A percentile compares a stretch with the other conserved stretches of the same genome.
phyloP scores from a whole-genome alignment of 257 asterid genomes.

The Nicotiana noctiflora region DNA sequence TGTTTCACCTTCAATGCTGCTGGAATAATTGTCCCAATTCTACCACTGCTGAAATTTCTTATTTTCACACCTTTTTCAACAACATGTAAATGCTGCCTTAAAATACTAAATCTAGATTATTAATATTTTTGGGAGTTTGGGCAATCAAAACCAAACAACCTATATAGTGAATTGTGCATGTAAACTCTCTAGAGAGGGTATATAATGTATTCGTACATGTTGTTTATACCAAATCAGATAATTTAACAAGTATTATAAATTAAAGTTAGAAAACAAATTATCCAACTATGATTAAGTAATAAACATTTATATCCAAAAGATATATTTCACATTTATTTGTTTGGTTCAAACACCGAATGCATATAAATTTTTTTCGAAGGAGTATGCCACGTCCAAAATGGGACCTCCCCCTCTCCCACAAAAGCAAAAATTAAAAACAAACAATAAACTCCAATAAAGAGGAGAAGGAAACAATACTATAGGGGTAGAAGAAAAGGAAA shows the following conservation, averaged over 20 bases:
- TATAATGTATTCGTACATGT: too few species aligned
- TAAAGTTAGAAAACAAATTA: too few species aligned
- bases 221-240: neutral
- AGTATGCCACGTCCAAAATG: neutral
- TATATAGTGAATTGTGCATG: neutral
- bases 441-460: neutral
- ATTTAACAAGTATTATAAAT: neutral
- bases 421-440: neutral
- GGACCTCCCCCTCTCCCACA: neutral
- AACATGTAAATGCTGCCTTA: neutral
- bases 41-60: neutral
- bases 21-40: neutral
- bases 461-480: neutral
- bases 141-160: neutral
- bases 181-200: neutral
- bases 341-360: too few species aligned
- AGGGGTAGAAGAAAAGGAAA: neutral
- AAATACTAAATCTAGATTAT: neutral
- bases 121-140: neutral
- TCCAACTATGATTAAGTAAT: too few species aligned
- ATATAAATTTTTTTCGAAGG: neutral
- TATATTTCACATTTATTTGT: neutral
- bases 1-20: slow-evolving; percentile 4
- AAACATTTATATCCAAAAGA: neutral
- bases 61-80: neutral